phyloP scores from a whole-genome alignment of 2,329 filamentous ascomycete genomes.

The Chaetomium olivaceum region DNA sequence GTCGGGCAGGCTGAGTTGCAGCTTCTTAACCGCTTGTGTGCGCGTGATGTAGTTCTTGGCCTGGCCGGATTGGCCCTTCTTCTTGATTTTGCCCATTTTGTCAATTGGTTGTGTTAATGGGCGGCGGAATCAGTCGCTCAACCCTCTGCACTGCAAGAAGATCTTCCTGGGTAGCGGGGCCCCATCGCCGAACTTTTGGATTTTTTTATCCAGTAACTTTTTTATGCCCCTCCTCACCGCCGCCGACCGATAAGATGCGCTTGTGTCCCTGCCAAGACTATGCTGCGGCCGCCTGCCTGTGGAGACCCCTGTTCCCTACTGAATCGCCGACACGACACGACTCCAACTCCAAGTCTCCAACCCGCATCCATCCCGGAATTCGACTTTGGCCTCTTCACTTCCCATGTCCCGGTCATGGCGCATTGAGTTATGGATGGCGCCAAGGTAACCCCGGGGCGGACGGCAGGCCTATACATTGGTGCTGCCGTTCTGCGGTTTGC shows the following conservation, averaged over 20 bases:
- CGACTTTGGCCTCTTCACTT: slow-evolving; percentile 7
- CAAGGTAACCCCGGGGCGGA: slow-evolving; percentile 46
- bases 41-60: slow-evolving; percentile 98
- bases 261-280: slow-evolving; percentile 22
- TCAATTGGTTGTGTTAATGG: slow-evolving; percentile 23
- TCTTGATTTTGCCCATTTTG: slow-evolving; percentile 77
- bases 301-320: slow-evolving; percentile 10
- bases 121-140: background rate
- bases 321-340: slow-evolving; percentile 20
- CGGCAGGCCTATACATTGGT: slow-evolving; percentile 68
- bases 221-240: slow-evolving; percentile 35
- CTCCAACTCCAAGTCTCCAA: slow-evolving; percentile 6
- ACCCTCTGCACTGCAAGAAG: background rate
- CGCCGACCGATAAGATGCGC: slow-evolving; percentile 27
- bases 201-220: slow-evolving; percentile 32
- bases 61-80: slow-evolving; percentile 87
- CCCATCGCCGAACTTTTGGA: slow-evolving; percentile 26
- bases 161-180: slow-evolving; percentile 24
- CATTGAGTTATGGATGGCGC: slow-evolving; percentile 39
- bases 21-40: slow-evolving; percentile 94
- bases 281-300: background rate
- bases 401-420: slow-evolving; percentile 31
- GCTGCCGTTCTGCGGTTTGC: slow-evolving; percentile 78
- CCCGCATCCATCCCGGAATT: slow-evolving; percentile 9
- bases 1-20: slow-evolving; percentile 94